Conservation (phyloP, 129 eudicot species). For the Helianthus tuberosus region DNA sequence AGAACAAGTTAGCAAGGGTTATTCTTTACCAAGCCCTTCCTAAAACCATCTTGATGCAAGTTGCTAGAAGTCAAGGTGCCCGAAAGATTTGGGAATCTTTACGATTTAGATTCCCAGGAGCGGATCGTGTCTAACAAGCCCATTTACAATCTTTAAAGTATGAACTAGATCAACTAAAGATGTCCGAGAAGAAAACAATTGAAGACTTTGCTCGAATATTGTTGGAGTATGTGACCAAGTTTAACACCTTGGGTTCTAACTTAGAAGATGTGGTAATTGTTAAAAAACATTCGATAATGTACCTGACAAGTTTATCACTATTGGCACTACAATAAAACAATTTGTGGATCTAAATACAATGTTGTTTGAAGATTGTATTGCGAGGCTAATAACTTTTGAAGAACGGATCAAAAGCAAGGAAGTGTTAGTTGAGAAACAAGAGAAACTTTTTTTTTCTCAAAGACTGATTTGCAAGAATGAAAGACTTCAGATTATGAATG, state of each 20-base stretch:
- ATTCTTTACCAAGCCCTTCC: not conserved
- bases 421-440: not conserved
- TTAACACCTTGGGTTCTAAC: not conserved
- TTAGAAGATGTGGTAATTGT: not conserved
- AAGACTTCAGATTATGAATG: too few relatives aligned
- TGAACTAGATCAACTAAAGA: not conserved
- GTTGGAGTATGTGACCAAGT: not conserved
- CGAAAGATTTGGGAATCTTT: too few relatives aligned
- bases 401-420: not conserved
- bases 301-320: not conserved
- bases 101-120: too few relatives aligned
- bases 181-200: not conserved
- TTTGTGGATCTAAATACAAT: not conserved
- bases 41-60: not conserved
- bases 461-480: not conserved
- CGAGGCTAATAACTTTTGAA: not conserved
- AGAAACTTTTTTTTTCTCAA: not conserved
- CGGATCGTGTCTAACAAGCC: not conserved
- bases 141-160: not conserved
- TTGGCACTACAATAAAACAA: not conserved
- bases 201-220: not conserved
- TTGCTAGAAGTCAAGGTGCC: not conserved
- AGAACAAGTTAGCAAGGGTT: not conserved
- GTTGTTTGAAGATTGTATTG: not conserved
- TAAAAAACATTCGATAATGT: too few relatives aligned